Percentiles rank a stretch among this genome's conserved stretches.
These are phyloP conservation scores for Monosporascus sp. DNA, from an alignment of 2,329 filamentous ascomycete species.

Conservation along the genomic window DNA sequence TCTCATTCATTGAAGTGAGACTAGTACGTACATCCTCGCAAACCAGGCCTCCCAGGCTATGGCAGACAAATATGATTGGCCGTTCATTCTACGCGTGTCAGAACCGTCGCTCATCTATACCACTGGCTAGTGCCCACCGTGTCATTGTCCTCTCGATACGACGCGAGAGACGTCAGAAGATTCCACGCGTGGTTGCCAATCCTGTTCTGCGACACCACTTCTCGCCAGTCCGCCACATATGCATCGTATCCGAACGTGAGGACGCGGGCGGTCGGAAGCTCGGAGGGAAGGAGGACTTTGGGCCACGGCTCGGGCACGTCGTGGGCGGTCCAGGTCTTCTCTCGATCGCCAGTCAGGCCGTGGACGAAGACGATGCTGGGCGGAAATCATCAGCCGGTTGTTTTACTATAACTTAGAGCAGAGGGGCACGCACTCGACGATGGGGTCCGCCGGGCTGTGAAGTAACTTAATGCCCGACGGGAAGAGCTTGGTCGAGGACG, in stretches of 20 bases:
- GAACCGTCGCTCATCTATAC: not conserved
- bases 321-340: conserved; percentile 32
- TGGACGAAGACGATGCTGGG: conserved; percentile 30
- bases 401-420: too few relatives aligned
- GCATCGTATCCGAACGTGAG: conserved; percentile 37
- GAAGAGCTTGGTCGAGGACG: too few relatives aligned
- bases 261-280: conserved; percentile 27
- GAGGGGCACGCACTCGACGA: too few relatives aligned
- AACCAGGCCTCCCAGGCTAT: conserved; percentile 36
- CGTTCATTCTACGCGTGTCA: conserved; percentile 14
- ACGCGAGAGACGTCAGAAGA: conserved; percentile 23
- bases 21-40: conserved; percentile 25
- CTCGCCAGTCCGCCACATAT: conserved; percentile 16
- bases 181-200: conserved; percentile 26
- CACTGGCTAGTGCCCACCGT: conserved; percentile 3
- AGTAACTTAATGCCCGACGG: too few relatives aligned
- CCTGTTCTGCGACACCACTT: conserved; percentile 17
- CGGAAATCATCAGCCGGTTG: not conserved
- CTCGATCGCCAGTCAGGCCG: conserved; percentile 33
- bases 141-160: conserved; percentile 12
- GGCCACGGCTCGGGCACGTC: conserved; percentile 29
- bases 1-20: too few relatives aligned
- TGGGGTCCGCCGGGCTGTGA: too few relatives aligned
- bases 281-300: conserved; percentile 23
- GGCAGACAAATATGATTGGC: conserved; percentile 31